A percentile compares a stretch with the other conserved stretches of the same genome.
These are phyloP conservation scores for Tricholoma sp. DNA, from an alignment of 768 basidiomycete species.

Conservation along the genomic window DNA sequence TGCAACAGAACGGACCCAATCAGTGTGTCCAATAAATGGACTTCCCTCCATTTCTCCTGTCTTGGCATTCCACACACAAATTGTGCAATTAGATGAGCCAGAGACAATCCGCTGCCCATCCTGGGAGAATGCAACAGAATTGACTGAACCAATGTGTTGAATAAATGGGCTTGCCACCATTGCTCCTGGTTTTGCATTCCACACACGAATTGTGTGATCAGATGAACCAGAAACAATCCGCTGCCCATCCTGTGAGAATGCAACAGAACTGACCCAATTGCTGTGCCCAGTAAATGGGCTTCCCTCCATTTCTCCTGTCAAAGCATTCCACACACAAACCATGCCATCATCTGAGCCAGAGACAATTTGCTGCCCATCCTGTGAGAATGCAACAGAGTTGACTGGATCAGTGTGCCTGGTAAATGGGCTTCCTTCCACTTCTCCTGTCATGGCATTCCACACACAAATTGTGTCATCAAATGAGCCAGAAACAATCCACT, in stretches of 20 bases:
- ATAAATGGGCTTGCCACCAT: neutral
- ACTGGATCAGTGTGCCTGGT: slow-evolving; percentile 13
- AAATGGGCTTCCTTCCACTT: neutral
- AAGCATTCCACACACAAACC: slow-evolving; percentile 30
- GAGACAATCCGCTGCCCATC: slow-evolving; percentile 25
- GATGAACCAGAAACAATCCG: slow-evolving; percentile 32
- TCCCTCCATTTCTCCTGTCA: neutral
- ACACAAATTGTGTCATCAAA: slow-evolving; percentile 29
- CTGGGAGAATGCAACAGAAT: slow-evolving; percentile 18
- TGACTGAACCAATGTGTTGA: slow-evolving; percentile 12
- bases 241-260: slow-evolving; percentile 17
- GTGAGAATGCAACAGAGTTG: slow-evolving; percentile 14
- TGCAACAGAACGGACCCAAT: slow-evolving; percentile 14
- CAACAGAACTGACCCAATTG: slow-evolving; percentile 14
- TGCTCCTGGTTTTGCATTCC: slow-evolving; percentile 26
- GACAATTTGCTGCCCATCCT: slow-evolving; percentile 21
- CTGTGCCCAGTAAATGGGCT: neutral
- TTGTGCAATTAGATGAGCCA: slow-evolving; percentile 30
- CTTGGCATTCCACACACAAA: slow-evolving; percentile 8
- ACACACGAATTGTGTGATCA: slow-evolving; percentile 30
- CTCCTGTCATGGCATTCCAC: slow-evolving; percentile 22
- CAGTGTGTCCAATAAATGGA: too few relatives aligned
- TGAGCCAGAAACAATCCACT: slow-evolving; percentile 31
- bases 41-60: too few relatives aligned
- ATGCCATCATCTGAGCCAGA: slow-evolving; percentile 34